Conservation (phyloP, 371 early-diverging fungal species). For the Rhizopus delemar region DNA sequence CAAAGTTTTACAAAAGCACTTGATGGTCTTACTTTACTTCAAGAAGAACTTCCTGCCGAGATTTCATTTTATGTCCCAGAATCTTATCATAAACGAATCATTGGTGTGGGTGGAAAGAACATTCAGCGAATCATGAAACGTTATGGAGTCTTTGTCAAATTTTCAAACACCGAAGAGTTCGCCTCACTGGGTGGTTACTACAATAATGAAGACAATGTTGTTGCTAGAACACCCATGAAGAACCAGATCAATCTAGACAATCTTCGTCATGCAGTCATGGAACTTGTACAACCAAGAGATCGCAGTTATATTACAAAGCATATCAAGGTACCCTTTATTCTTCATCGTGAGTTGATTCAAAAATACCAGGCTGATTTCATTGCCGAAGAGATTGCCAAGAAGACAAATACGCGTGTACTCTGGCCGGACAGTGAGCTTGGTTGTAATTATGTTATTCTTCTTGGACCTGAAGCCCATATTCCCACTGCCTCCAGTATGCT, state of each 20-base stretch:
- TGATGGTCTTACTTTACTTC: constrained; percentile 70
- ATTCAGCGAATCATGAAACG: constrained; percentile 96
- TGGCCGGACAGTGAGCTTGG: constrained; percentile 60
- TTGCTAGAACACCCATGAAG: constrained; percentile 87
- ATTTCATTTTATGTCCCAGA: constrained; percentile 88
- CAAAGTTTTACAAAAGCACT: constrained; percentile 57
- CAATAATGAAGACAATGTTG: constrained; percentile 82
- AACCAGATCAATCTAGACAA: constrained; percentile 71
- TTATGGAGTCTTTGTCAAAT: constrained; percentile 93
- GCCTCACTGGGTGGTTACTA: constrained; percentile 77
- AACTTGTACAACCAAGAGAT: constrained; percentile 65
- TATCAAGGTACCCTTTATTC: constrained; percentile 46
- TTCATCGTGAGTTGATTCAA: constrained; percentile 52
- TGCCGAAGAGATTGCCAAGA: constrained; percentile 49
- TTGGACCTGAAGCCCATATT: constrained; percentile 51
- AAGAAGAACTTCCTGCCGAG: constrained; percentile 86
- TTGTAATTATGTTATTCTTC: constrained; percentile 32
- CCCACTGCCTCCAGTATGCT: constrained; percentile 38
- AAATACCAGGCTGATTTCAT: constrained; percentile 42
- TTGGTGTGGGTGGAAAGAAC: constrained; percentile 93
- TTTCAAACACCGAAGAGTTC: constrained; percentile 82
- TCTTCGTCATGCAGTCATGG: constrained; percentile 74
- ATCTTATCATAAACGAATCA: constrained; percentile 89
- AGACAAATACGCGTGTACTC: constrained; percentile 52
- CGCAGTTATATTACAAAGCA: constrained; percentile 46